phyloP scores from a whole-genome alignment of 2,329 filamentous ascomycete genomes.

The Apiospora phragmitis region DNA sequence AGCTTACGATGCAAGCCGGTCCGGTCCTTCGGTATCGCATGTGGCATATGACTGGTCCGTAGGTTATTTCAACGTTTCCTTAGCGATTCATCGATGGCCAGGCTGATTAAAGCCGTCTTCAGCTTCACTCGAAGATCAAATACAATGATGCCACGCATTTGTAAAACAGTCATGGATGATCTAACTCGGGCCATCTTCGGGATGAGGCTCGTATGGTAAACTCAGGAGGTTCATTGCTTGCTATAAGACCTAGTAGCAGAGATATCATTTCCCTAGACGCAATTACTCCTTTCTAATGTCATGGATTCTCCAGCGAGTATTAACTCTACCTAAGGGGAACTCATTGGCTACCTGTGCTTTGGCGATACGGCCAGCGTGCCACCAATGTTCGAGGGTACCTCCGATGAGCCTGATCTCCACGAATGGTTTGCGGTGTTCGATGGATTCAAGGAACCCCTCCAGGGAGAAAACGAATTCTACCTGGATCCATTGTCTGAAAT shows the following conservation, averaged over 20 bases:
- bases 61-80: not conserved
- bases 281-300: too few relatives aligned
- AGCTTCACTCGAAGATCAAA: not conserved
- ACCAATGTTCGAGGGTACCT: not conserved
- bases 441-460: not conserved
- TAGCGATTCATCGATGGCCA: not conserved
- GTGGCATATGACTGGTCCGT: not conserved
- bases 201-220: too few relatives aligned
- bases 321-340: too few relatives aligned
- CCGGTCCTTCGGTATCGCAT: not conserved
- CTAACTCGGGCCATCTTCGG: too few relatives aligned
- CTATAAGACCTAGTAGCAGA: too few relatives aligned
- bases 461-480: not conserved
- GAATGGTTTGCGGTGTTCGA: not conserved
- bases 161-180: not conserved
- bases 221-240: too few relatives aligned
- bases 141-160: not conserved
- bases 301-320: too few relatives aligned
- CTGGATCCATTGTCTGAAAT: not conserved
- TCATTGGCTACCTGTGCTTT: not conserved
- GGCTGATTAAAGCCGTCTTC: not conserved
- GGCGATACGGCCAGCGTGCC: not conserved
- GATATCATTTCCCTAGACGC: too few relatives aligned
- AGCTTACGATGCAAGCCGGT: not conserved
- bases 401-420: not conserved